phyloP scores from a whole-genome alignment of 176 grass and related monocot species.

The Oryza punctata region DNA sequence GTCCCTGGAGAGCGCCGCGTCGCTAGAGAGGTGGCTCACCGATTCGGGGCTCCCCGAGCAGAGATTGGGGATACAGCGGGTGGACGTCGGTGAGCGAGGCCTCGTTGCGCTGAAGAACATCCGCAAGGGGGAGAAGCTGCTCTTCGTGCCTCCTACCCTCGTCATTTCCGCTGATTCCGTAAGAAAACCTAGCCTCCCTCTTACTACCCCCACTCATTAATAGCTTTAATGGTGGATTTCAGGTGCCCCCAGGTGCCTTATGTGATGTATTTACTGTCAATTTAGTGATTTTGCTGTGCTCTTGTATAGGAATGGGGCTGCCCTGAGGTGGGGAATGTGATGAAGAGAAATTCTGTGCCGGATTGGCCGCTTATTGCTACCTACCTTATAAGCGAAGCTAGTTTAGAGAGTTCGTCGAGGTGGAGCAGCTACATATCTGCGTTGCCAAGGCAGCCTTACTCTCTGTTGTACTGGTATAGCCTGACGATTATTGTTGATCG shows the following conservation, averaged over 20 bases:
- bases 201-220: background rate
- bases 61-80: conserved; percentile 68
- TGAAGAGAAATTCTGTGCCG: conserved; percentile 83
- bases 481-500: background rate
- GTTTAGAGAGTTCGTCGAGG: conserved; percentile 59
- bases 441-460: conserved; percentile 94
- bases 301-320: conserved; percentile 68
- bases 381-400: conserved; percentile 95
- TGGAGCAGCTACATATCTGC: conserved; percentile 93
- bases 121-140: conserved; percentile 93
- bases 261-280: background rate
- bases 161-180: conserved; percentile 85
- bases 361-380: conserved; percentile 96
- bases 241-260: background rate
- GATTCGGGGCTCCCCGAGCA: conserved; percentile 75
- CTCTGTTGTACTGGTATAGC: conserved; percentile 90
- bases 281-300: conserved; percentile 16
- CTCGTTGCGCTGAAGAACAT: conserved; percentile 91
- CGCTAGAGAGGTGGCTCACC: conserved; percentile 81
- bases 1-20: conserved; percentile 78
- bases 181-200: background rate
- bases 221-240: background rate
- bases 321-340: conserved; percentile 63
- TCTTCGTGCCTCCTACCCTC: conserved; percentile 93
- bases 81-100: conserved; percentile 86